Percentiles rank a stretch among this genome's conserved stretches.
phyloP scores from a whole-genome alignment of 2,329 filamentous ascomycete genomes.

The Cylindrodendrum hubeiense region DNA sequence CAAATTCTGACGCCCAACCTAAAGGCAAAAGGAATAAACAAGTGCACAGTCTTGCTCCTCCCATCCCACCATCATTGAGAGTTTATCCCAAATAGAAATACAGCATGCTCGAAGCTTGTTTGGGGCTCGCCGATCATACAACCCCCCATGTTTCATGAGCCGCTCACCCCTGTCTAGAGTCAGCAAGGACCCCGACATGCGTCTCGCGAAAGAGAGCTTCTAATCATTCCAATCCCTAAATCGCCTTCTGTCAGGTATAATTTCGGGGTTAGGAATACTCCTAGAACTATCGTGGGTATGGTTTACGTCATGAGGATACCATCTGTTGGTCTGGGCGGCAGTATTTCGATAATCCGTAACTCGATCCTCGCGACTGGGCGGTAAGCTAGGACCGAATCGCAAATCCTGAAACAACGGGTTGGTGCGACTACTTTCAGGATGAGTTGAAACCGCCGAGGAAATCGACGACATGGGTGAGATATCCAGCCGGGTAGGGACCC shows the following conservation, averaged over 20 bases:
- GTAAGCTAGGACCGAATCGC: conserved; percentile 16
- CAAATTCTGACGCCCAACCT: neutral
- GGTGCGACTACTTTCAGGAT: neutral
- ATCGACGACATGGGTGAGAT: conserved; percentile 2
- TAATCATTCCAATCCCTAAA: neutral
- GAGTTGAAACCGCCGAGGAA: conserved; percentile 12
- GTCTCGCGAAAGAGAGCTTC: neutral
- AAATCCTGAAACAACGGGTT: conserved; percentile 26
- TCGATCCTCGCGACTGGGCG: neutral
- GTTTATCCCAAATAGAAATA: neutral
- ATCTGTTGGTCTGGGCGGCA: neutral
- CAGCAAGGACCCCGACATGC: neutral
- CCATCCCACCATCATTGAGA: neutral
- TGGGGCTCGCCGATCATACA: neutral
- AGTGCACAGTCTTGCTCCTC: neutral
- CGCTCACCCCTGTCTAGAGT: neutral
- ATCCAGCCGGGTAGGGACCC: neutral
- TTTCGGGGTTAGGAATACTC: neutral
- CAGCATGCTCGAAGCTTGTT: neutral
- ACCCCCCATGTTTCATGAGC: neutral
- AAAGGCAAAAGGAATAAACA: neutral
- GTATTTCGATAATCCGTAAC: neutral
- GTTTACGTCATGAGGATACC: neutral
- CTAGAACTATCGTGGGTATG: neutral
- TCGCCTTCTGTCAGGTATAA: neutral